These are phyloP conservation scores for Blastomyces gilchristii DNA, from an alignment of 2,329 filamentous ascomycete species.

Conservation along the genomic window DNA sequence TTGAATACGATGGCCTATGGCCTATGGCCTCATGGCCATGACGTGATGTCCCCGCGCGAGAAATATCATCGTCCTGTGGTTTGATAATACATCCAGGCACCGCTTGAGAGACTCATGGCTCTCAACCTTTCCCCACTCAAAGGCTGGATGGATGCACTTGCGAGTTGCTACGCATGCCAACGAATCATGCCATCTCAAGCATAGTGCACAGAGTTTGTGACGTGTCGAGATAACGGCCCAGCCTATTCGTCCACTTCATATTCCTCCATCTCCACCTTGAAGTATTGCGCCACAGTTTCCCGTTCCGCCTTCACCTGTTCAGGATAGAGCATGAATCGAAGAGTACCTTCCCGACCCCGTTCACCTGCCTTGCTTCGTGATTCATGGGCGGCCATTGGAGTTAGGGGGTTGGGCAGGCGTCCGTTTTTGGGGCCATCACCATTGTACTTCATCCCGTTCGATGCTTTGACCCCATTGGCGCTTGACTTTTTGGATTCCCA, in stretches of 20 bases:
- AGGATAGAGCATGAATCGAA: conserved; percentile 80
- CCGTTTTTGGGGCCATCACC: conserved; percentile 13
- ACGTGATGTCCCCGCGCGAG: neutral
- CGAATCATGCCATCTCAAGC: neutral
- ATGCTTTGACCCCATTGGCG: conserved; percentile 13
- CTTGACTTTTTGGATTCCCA: conserved; percentile 30
- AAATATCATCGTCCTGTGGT: neutral
- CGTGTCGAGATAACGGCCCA: neutral
- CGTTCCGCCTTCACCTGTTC: conserved; percentile 64
- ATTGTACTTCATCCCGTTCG: conserved; percentile 21
- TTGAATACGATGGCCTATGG: neutral
- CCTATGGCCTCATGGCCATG: neutral
- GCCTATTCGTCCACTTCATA: conserved; percentile 32
- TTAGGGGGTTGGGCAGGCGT: conserved; percentile 29
- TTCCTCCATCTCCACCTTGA: conserved; percentile 66
- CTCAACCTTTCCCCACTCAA: neutral
- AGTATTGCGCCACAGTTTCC: conserved; percentile 56
- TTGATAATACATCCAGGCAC: neutral
- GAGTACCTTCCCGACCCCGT: conserved; percentile 56
- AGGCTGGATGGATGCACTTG: neutral
- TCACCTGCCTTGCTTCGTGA: conserved; percentile 36
- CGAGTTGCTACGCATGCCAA: neutral
- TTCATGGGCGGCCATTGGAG: conserved; percentile 37
- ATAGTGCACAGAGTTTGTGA: neutral
- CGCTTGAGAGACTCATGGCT: neutral